A percentile compares a stretch with the other conserved stretches of the same genome.
Evolutionary conservation across 2,329 filamentous ascomycete genomes (phyloP).

Genomic region (Lizonia empirigonia): DNA sequence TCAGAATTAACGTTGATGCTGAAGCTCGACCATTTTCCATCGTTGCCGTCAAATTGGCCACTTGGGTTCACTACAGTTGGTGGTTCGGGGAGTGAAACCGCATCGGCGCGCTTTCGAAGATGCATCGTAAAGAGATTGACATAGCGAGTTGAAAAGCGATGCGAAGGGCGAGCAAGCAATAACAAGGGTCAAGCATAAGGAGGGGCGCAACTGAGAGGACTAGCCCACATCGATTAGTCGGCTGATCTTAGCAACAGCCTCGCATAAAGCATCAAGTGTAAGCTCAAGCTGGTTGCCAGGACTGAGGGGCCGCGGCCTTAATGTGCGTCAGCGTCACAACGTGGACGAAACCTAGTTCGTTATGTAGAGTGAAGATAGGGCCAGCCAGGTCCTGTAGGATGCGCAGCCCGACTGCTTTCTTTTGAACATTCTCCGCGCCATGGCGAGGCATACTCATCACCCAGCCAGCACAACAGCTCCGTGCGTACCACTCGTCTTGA

Average conservation of each 20-base stretch:
- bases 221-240: slow-evolving; percentile 21
- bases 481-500: slow-evolving; percentile 20
- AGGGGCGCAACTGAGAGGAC: slow-evolving; percentile 20
- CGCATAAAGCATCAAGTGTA: slow-evolving; percentile 2
- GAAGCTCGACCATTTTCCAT: slow-evolving; percentile 52
- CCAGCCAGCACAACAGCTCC: slow-evolving; percentile 1
- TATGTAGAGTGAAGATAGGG: neutral
- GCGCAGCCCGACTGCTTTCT: slow-evolving; percentile 22
- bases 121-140: slow-evolving; percentile 28
- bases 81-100: slow-evolving; percentile 13
- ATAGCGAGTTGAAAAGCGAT: slow-evolving; percentile 17
- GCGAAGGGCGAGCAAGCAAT: slow-evolving; percentile 11
- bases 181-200: slow-evolving; percentile 21
- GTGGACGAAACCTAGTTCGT: neutral
- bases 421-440: slow-evolving; percentile 30
- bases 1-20: slow-evolving; percentile 47
- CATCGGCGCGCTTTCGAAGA: slow-evolving; percentile 29
- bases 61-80: slow-evolving; percentile 27
- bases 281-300: slow-evolving; percentile 25
- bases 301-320: slow-evolving; percentile 16
- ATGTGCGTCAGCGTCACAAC: slow-evolving; percentile 1
- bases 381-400: slow-evolving; percentile 6
- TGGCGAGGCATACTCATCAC: slow-evolving; percentile 27
- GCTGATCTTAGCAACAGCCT: slow-evolving; percentile 9
- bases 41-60: slow-evolving; percentile 46